Base-by-base conservation (phyloP, 148 eudicot species). In the Camellia granthamiana region DNA sequence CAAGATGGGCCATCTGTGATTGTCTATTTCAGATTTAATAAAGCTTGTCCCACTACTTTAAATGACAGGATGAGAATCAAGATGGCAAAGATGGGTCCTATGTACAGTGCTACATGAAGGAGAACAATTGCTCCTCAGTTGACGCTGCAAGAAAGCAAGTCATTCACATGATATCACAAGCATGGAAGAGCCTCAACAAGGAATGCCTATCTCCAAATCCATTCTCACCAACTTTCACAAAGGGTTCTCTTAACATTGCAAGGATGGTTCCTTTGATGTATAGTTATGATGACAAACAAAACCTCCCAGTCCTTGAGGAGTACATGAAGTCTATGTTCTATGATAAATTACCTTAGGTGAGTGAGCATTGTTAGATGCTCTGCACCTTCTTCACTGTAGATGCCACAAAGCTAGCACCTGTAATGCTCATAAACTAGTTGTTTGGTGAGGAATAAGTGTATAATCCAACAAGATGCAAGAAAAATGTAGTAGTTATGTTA, bases 11-110 rank as follows among this genome's bases (percentile, higher is more conserved):
- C 8, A 23, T 18, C 21, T 60, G 7, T 2, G 38, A 30, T 60
- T 60, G 19, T 23, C 7, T 30, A 41, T 66, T 41, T 11, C 10
- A n/a, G 7, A 3, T 38, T 18, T 10, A 66, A 8, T 8, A 63
- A 63, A 3, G n/a, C 15, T 12, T 5, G 4, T 8, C 30, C 13
- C 13, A 2, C 6, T 3, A 60, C 61, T 42, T 42, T 7, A 41
- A 41, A 19, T 60, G 21, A 76, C 74, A 92, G 93, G 91, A 90
- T 73, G 96, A 85, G 74, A 66, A 81, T 30, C 90, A 82, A 85
- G 88, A 87, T 1, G 93, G 89, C 11, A 52, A 74, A 15, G 97
- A 92, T 18, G 92, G 94, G 42, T 90, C 97, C 12, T 85, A 81
- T 42, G n/a, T 89, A 54, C 77, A 84, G 1, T 92, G 86, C 79